Base-by-base conservation (phyloP, 306 rosid species). In the Cucurbita pepo region DNA sequence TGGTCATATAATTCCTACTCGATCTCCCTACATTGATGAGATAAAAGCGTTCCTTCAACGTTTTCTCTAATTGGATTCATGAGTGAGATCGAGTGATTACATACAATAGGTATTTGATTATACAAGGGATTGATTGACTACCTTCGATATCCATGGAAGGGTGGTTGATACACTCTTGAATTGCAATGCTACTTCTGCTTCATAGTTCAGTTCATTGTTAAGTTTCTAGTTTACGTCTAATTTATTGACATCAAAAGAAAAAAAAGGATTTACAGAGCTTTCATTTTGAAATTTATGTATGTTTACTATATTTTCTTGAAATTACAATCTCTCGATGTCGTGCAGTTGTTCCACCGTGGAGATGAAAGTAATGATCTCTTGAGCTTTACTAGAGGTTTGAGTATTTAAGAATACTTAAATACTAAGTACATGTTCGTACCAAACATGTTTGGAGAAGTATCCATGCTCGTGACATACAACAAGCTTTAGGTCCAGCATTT, bases 1-100 rank as follows among this genome's bases (percentile, higher is more conserved):
- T 61, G 98, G 98, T 60, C 98, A 94, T 73, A 86, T 94, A 69
- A 85, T 94, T 79, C 98, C 96, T 56, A 80, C 96, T 3, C 84
- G 89, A 14, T 59, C 92, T 50, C 98, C 97, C 2, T 94, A 83
- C 76, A 88, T 90, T 4, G 92, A 89, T 69, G 81, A 81, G 77
- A 83, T 94, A 40, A 88, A 78, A 84, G 81, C 79, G 54, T 94
- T 94, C 81, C 96, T 87, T 8, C 77, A 74, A 12, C 86, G 85
- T 43, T 94, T 87, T 82, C 75, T 81, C 65, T 78, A 63, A 77
- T 52, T 59, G 55, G 52, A 56, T 73, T 77, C 56, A 67, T 7
- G 56, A 14, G 37, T 25, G 25, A 25, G 25, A 25, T 25, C 25
- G 25, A 25, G 25, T 36, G 65, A 37, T 65, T 8, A 65, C 53